Evolutionary conservation across 2,329 filamentous ascomycete species (phyloP).

Genomic region (Penicillium expansum): DNA sequence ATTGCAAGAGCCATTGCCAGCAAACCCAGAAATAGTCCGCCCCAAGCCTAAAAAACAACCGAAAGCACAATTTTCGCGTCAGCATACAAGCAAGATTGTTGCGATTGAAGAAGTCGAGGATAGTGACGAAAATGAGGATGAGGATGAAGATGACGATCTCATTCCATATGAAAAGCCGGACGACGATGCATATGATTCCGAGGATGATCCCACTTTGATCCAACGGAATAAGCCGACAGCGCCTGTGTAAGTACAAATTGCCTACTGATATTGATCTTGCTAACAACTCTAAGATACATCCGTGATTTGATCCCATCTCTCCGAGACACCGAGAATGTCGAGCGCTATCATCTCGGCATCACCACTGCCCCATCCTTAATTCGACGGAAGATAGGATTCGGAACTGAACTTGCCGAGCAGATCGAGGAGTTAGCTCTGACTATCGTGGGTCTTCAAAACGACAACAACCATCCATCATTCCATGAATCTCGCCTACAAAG

Average conservation of each 20-base stretch:
- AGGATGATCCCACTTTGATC: slow-evolving; percentile 86
- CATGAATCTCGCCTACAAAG: slow-evolving; percentile 71
- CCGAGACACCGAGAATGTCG: slow-evolving; percentile 76
- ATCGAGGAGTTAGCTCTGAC: slow-evolving; percentile 74
- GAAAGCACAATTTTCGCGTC: slow-evolving; percentile 3
- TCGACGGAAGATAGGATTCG: slow-evolving; percentile 81
- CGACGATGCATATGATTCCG: slow-evolving; percentile 84
- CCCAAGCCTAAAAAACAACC: slow-evolving; percentile 6
- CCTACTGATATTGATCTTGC: not conserved
- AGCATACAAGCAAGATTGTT: slow-evolving; percentile 45
- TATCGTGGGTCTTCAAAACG: slow-evolving; percentile 78
- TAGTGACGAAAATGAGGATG: slow-evolving; percentile 30
- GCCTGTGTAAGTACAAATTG: slow-evolving; percentile 60
- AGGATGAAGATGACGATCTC: slow-evolving; percentile 65
- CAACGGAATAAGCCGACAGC: slow-evolving; percentile 77
- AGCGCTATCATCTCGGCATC: slow-evolving; percentile 77
- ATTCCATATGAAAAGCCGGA: slow-evolving; percentile 79
- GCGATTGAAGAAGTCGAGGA: slow-evolving; percentile 64
- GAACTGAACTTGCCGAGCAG: slow-evolving; percentile 82
- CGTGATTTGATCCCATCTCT: slow-evolving; percentile 78
- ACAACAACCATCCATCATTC: slow-evolving; percentile 77
- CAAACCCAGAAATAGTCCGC: slow-evolving; percentile 14
- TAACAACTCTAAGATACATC: slow-evolving; percentile 59
- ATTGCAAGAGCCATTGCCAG: slow-evolving; percentile 14
- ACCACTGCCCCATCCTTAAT: slow-evolving; percentile 75